Base-by-base conservation (phyloP, 805 yeast species). In the Schizosaccharomyces osmophilus region DNA sequence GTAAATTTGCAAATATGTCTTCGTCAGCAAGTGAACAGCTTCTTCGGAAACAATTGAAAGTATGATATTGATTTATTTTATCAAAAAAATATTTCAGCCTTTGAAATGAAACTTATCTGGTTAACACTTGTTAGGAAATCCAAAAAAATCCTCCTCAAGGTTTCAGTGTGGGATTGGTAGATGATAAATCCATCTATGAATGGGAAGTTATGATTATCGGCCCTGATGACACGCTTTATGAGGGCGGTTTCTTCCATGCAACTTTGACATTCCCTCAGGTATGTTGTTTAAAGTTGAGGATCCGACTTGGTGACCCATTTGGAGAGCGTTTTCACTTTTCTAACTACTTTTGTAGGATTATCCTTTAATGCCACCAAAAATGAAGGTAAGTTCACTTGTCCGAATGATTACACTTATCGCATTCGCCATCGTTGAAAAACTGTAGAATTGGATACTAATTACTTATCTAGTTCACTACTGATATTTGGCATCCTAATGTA, bases 401-500 rank as follows among this genome's bases (percentile, higher is more conserved):
- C 5, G 24, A 15, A 6, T 45, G 22, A 6, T 45, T 2, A 45
- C 41, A 36, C 41, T 36, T 9, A 3, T 36, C 15, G 41, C 13
- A 36, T 36, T 36, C 17, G 3, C 15, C 15, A 36, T 9, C 15
- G 41, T 13, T 36, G 41, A 36, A 36, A 11, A 36, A 36, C 13
- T 36, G 1, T 36, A 6, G 41, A 11, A 36, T 1, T 36, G 4
- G 8, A 9, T 36, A 11, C 41, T 36, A 36, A 36, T 13, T 36
- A 6, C 15, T 36, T 6, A 2, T 36, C 4, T 36, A 71, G 62
- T 82, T 82, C 66, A 80, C 78, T 17, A 88, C 94, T 5, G 81
- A 89, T 13, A 77, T 87, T 62, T 73, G 85, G 62, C 95, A 87
- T 70, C 95, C 95, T 39, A 87, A 87, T 70, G 81, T 87, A 62